Evolutionary conservation across 2,329 filamentous ascomycete genomes (phyloP).

Genomic region (Dothideomycetes sp.): DNA sequence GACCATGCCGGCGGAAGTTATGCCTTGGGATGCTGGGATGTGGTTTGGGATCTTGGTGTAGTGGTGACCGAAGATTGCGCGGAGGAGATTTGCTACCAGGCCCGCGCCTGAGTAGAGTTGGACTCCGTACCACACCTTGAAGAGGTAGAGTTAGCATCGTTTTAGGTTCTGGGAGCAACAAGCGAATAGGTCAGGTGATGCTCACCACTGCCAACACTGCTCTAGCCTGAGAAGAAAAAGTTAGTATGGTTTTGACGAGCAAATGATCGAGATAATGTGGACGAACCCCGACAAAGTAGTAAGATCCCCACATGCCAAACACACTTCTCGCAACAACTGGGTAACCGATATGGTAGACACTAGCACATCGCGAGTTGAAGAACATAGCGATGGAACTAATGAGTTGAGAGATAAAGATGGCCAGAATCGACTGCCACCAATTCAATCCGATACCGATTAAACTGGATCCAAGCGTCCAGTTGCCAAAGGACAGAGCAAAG

Average conservation of each 20-base stretch:
- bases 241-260: no score
- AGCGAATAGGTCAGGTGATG: no score
- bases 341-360: conserved; percentile 36
- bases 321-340: conserved; percentile 31
- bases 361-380: conserved; percentile 37
- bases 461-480: conserved; percentile 34
- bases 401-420: conserved; percentile 36
- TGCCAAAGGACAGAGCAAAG: conserved; percentile 32
- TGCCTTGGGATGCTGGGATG: conserved; percentile 30
- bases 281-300: conserved; percentile 36
- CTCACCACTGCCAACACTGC: conserved; percentile 32
- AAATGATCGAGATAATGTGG: no score
- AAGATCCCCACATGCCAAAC: conserved; percentile 36
- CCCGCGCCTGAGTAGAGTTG: conserved; percentile 20
- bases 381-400: conserved; percentile 37
- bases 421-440: conserved; percentile 38
- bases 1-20: conserved; percentile 33
- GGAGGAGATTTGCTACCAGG: conserved; percentile 21
- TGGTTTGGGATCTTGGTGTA: conserved; percentile 28
- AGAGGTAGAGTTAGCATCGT: not conserved
- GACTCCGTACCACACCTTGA: conserved; percentile 10
- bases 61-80: conserved; percentile 27
- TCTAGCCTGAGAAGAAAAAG: no score
- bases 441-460: conserved; percentile 36
- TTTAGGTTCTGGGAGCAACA: not conserved